Evolutionary conservation across 768 basidiomycete genomes (phyloP).

Genomic region (Xerocomus potaroensis): DNA sequence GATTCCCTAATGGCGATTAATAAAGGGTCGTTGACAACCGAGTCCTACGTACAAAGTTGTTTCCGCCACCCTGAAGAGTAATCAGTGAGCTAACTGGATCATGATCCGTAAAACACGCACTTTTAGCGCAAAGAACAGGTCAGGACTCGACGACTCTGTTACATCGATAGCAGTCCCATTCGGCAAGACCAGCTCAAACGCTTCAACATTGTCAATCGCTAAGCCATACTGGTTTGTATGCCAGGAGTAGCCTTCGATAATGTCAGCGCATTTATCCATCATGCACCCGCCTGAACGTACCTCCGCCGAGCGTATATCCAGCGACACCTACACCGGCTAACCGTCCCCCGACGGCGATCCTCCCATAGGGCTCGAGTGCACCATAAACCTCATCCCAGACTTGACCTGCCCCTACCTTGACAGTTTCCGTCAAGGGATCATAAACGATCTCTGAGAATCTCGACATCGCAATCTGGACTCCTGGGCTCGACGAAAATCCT

Average conservation of each 20-base stretch:
- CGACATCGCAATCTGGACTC: constrained; percentile 53
- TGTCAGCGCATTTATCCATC: not conserved
- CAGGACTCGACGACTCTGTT: constrained; percentile 29
- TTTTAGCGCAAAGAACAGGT: constrained; percentile 39
- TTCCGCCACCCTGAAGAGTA: constrained; percentile 46
- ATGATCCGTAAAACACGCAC: constrained; percentile 20
- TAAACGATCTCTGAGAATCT: constrained; percentile 44
- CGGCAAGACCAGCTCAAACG: constrained; percentile 49
- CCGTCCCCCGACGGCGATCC: constrained; percentile 51
- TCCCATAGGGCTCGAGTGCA: constrained; percentile 38
- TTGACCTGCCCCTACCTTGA: constrained; percentile 34
- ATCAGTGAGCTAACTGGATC: not conserved
- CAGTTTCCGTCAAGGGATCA: constrained; percentile 35
- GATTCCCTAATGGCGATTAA: constrained; percentile 39
- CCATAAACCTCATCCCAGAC: constrained; percentile 66
- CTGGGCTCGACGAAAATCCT: constrained; percentile 51
- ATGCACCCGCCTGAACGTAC: constrained; percentile 16
- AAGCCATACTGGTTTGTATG: constrained; percentile 57
- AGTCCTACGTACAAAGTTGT: constrained; percentile 45
- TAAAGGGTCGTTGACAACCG: not conserved
- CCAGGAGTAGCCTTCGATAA: constrained; percentile 52
- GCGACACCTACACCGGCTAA: constrained; percentile 54
- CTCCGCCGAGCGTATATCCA: constrained; percentile 54
- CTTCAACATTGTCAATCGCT: constrained; percentile 46
- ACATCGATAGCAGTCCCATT: constrained; percentile 38